Percentiles rank a stretch among this genome's conserved stretches.
Evolutionary conservation across 2,329 filamentous ascomycete species (phyloP).

Genomic region (Mycogone perniciosa): DNA sequence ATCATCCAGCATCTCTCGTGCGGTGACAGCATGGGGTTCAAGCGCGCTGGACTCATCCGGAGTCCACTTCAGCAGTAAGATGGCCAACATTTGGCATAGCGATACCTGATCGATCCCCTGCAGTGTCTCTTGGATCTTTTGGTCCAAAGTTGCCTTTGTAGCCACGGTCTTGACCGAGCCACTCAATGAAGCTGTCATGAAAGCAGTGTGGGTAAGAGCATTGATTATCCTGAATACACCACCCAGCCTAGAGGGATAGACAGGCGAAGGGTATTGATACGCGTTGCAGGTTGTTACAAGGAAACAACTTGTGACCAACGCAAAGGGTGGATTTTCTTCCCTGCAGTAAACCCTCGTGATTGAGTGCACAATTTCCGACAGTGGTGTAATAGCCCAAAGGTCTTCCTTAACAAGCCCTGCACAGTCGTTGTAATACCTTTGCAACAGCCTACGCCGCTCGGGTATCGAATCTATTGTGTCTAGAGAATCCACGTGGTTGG

Average conservation of each 20-base stretch:
- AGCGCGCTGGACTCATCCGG: slow-evolving; percentile 37
- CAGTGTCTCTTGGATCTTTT: slow-evolving; percentile 26
- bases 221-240: slow-evolving; percentile 46
- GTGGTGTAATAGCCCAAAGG: slow-evolving; percentile 45
- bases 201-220: slow-evolving; percentile 44
- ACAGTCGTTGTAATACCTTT: slow-evolving; percentile 20
- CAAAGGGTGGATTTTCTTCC: slow-evolving; percentile 34
- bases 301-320: slow-evolving; percentile 43
- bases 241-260: slow-evolving; percentile 44
- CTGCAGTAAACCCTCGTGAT: slow-evolving; percentile 40
- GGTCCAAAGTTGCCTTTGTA: slow-evolving; percentile 16
- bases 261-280: slow-evolving; percentile 43
- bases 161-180: slow-evolving; percentile 22
- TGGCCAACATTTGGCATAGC: slow-evolving; percentile 46
- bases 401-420: slow-evolving; percentile 19
- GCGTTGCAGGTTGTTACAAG: slow-evolving; percentile 43
- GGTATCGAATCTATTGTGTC: slow-evolving; percentile 20
- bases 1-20: slow-evolving; percentile 42
- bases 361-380: slow-evolving; percentile 39
- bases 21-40: slow-evolving; percentile 40
- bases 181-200: slow-evolving; percentile 27
- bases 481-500: slow-evolving; percentile 22
- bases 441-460: slow-evolving; percentile 19
- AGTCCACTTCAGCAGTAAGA: slow-evolving; percentile 39
- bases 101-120: slow-evolving; percentile 45